Percentiles rank a stretch among this genome's conserved stretches.
Conservation (phyloP, 176 grass and related monocot species). For the Aegilops tauschii region DNA sequence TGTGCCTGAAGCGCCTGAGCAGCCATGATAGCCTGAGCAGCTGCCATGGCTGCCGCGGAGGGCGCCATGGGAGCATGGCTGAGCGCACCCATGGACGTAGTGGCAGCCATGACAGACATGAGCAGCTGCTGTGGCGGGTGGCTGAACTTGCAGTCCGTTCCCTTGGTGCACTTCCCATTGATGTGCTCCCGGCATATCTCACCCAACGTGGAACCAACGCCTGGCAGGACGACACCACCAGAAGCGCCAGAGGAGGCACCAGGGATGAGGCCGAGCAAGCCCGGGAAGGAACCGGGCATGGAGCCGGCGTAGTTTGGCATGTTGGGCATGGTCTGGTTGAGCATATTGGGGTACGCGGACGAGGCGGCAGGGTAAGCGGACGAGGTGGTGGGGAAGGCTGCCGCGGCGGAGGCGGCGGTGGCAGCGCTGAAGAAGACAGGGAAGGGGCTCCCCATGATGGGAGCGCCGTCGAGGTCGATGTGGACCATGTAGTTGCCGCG, state of each 20-base stretch:
- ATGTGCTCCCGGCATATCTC: conserved; percentile 89
- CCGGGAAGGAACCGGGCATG: conserved; percentile 42
- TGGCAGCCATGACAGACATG: conserved; percentile 67
- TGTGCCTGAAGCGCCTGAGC: conserved; percentile 85
- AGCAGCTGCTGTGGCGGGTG: conserved; percentile 84
- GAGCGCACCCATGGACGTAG: conserved; percentile 56
- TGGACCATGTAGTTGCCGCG: conserved; percentile 95
- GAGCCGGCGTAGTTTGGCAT: conserved; percentile 91
- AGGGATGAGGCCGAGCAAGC: conserved; percentile 57
- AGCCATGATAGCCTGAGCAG: conserved; percentile 96
- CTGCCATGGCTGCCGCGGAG: conserved; percentile 92
- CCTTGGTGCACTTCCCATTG: conserved; percentile 61
- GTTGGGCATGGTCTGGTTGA: conserved; percentile 99
- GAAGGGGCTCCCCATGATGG: conserved; percentile 92
- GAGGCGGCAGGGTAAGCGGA: neutral
- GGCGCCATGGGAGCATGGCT: conserved; percentile 72
- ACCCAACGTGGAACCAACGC: conserved; percentile 69
- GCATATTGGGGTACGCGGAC: conserved; percentile 68
- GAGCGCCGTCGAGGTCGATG: conserved; percentile 55
- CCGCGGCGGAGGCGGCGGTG: conserved; percentile 5
- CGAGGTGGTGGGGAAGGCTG: conserved; percentile 24
- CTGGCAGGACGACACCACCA: conserved; percentile 76
- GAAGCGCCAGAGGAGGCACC: conserved; percentile 40
- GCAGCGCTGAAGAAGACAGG: conserved; percentile 86
- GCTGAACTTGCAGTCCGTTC: conserved; percentile 55